Base-by-base conservation (phyloP, 2,329 filamentous ascomycete genomes). In the Diaporthe sp. region DNA sequence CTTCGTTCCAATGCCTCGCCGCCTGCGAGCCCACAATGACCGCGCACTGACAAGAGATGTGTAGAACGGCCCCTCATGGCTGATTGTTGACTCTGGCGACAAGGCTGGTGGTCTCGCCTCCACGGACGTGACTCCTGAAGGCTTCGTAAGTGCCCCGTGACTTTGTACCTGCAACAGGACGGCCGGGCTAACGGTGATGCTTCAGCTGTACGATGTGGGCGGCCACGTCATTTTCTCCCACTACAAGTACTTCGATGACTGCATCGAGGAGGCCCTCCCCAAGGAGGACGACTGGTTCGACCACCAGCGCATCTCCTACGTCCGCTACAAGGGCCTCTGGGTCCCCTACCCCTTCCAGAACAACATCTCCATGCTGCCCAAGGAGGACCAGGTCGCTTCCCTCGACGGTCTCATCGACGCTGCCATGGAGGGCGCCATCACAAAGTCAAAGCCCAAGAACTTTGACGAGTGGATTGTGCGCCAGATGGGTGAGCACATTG, bases 161-260 rank as follows among this genome's bases (percentile, higher is more conserved):
- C 75, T 51, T 65, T 59, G 17, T 37, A 74, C 30, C n/a, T n/a
- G 37, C 42, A 32, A 7, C n/a, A 53, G 22, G 25, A 19, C 12
- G 22, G 17, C 19, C 35, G 2, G 53, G 39, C 70, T 72, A 39
- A 73, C 72, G 12, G 19, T 50, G n/a, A 53, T 30, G 35, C 53
- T 37, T 39, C 82, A 98, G 96, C 92, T 99, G 81, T 99, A 98
- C 91, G 97, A 99, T 87, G 97, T 99, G 80, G 96, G 96, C 84
- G 96, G 96, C 80, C 96, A 98, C 87, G 96, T 98, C 86, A 98
- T 98, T 88, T 98, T 98, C 91, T 98, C 96, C 80, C 96, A 98
- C 91, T 99, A 99, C 93, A 98, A 98, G 89, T 99, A 99, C 92
- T 99, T 99, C 85, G 97, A 99, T 87, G 97, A 99, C 89, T 97